Percentiles rank a stretch among this genome's conserved stretches.
Conservation (phyloP, 2,329 filamentous ascomycete genomes). For the Penicillium frequentans region DNA sequence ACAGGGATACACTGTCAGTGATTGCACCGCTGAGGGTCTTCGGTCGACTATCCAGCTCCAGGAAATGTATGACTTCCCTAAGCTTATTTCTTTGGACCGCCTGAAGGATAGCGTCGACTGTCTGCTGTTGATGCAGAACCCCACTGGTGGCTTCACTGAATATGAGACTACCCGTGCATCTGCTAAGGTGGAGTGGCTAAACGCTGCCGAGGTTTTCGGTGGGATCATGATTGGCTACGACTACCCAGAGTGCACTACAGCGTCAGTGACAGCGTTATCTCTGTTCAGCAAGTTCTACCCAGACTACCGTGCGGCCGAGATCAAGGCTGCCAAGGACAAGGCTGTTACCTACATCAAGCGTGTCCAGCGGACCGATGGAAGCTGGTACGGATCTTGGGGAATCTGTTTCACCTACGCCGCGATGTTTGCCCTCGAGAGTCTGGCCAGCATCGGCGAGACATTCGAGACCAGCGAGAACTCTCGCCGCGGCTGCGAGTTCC, state of each 20-base stretch:
- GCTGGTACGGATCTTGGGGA: slow-evolving; percentile 97
- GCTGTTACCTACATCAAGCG: slow-evolving; percentile 82
- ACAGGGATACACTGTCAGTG: slow-evolving; percentile 93
- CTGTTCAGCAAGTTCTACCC: slow-evolving; percentile 82
- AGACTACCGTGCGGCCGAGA: slow-evolving; percentile 73
- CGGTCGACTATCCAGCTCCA: slow-evolving; percentile 86
- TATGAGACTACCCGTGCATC: slow-evolving; percentile 84
- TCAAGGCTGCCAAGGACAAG: slow-evolving; percentile 67
- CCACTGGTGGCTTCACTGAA: slow-evolving; percentile 80
- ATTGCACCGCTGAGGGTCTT: slow-evolving; percentile 88
- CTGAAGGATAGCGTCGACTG: slow-evolving; percentile 89
- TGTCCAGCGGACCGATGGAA: slow-evolving; percentile 76
- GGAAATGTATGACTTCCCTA: slow-evolving; percentile 71
- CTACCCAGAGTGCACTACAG: slow-evolving; percentile 96
- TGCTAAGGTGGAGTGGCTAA: slow-evolving; percentile 77
- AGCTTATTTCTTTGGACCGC: slow-evolving; percentile 71
- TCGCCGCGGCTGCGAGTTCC: slow-evolving; percentile 77
- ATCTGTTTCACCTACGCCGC: slow-evolving; percentile 97
- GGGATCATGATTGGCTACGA: slow-evolving; percentile 99
- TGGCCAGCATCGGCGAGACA: slow-evolving; percentile 77
- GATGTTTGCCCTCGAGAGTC: slow-evolving; percentile 92
- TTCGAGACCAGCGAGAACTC: slow-evolving; percentile 72
- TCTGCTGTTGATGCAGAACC: slow-evolving; percentile 86
- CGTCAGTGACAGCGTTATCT: slow-evolving; percentile 82
- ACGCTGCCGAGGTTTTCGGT: slow-evolving; percentile 94